Evolutionary conservation across 768 basidiomycete genomes (phyloP).

Genomic region (Pulveroboletus sp.): DNA sequence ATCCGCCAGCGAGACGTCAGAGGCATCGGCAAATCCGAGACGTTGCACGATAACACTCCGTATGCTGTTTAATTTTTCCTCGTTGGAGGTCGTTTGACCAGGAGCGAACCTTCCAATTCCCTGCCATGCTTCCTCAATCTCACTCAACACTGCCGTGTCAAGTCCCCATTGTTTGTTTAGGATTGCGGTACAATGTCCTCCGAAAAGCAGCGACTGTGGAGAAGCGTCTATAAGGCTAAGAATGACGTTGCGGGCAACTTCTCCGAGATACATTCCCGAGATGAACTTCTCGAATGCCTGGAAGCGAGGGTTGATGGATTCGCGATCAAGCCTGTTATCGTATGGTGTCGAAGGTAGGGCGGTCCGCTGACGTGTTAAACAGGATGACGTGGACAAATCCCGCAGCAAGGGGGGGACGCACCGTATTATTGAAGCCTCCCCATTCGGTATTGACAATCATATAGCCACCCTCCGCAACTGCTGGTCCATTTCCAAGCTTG

Average conservation of each 20-base stretch:
- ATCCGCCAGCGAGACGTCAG: constrained; percentile 53
- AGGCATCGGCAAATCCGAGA: constrained; percentile 48
- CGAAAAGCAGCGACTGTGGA: constrained; percentile 70
- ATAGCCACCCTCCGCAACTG: constrained; percentile 54
- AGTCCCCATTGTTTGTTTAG: constrained; percentile 92
- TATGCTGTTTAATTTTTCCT: constrained; percentile 47
- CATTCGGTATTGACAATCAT: constrained; percentile 99
- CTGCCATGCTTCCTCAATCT: constrained; percentile 73
- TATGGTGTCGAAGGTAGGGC: constrained; percentile 84
- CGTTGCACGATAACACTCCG: constrained; percentile 56
- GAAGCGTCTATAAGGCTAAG: constrained; percentile 75
- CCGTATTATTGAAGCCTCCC: constrained; percentile 96
- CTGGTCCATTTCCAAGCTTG: constrained; percentile 68
- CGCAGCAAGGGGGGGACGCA: constrained; percentile 34
- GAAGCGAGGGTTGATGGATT: constrained; percentile 87
- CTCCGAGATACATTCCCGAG: constrained; percentile 98
- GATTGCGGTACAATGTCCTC: constrained; percentile 62
- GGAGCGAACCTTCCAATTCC: constrained; percentile 33
- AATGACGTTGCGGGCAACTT: constrained; percentile 83
- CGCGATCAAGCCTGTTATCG: constrained; percentile 89
- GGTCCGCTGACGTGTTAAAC: constrained; percentile 49
- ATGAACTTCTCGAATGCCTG: constrained; percentile 99
- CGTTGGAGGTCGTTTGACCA: constrained; percentile 13
- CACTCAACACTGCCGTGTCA: constrained; percentile 90
- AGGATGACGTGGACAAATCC: not conserved